These are phyloP conservation scores for Ogataea nitratoaversa DNA, from an alignment of 805 yeast genomes.

Conservation along the genomic window DNA sequence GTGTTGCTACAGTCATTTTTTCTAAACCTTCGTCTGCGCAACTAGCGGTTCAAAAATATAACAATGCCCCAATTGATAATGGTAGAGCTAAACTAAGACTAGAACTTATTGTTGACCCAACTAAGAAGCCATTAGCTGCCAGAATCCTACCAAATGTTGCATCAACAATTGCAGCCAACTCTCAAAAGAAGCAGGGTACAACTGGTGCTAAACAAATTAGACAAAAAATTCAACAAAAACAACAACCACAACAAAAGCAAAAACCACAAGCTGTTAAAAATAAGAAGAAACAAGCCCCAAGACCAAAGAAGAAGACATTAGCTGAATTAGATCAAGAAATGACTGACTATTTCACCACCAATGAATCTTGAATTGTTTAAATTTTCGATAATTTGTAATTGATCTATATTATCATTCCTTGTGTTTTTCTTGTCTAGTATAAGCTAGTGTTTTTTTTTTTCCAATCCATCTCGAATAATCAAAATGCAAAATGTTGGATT, in stretches of 20 bases:
- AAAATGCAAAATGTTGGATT: no score
- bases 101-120: slow-evolving; percentile 84
- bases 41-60: slow-evolving; percentile 75
- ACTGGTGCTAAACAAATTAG: slow-evolving; percentile 7
- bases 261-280: slow-evolving; percentile 18
- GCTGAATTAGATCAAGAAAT: slow-evolving; percentile 97
- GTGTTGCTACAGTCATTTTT: slow-evolving; percentile 86
- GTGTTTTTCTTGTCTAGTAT: no score
- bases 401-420: not conserved
- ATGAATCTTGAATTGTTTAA: slow-evolving; percentile 24
- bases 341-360: slow-evolving; percentile 86
- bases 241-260: slow-evolving; percentile 37
- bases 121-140: slow-evolving; percentile 65
- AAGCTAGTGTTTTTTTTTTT: no score
- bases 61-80: slow-evolving; percentile 90
- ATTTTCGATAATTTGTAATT: no score
- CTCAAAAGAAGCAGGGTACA: slow-evolving; percentile 12
- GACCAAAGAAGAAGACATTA: slow-evolving; percentile 61
- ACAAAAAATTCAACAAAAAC: slow-evolving; percentile 26
- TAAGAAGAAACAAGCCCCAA: slow-evolving; percentile 26
- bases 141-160: slow-evolving; percentile 56
- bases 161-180: slow-evolving; percentile 5
- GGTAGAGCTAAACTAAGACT: slow-evolving; percentile 72
- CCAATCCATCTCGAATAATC: no score
- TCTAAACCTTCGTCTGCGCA: slow-evolving; percentile 64